Percentiles rank a stretch among this genome's conserved stretches.
phyloP scores from a whole-genome alignment of 495 filamentous ascomycete genomes.

The Penicillium soppii region DNA sequence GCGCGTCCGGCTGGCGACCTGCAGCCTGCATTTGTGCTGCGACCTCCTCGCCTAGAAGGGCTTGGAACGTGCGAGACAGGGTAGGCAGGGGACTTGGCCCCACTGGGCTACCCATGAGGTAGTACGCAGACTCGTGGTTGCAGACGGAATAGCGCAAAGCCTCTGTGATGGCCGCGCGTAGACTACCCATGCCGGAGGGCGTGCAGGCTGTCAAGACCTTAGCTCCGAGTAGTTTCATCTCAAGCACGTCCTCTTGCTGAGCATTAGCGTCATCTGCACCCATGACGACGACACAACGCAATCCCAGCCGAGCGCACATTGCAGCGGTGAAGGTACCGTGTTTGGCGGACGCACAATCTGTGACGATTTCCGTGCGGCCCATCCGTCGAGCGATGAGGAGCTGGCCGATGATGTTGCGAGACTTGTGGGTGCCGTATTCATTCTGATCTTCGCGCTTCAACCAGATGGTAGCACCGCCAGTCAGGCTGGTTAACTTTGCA shows the following conservation, averaged over 20 bases:
- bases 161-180: conserved; percentile 35
- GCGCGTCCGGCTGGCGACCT: conserved; percentile 26
- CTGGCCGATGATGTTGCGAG: conserved; percentile 35
- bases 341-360: conserved; percentile 33
- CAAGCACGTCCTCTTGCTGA: conserved; percentile 27
- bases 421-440: conserved; percentile 30
- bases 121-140: conserved; percentile 31
- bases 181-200: conserved; percentile 27
- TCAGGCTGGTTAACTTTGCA: conserved; percentile 22
- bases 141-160: conserved; percentile 32
- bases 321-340: conserved; percentile 33
- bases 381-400: conserved; percentile 31
- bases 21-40: conserved; percentile 23
- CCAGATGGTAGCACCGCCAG: conserved; percentile 33
- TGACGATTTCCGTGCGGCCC: conserved; percentile 30
- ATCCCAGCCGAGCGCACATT: conserved; percentile 30
- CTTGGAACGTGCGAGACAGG: conserved; percentile 34
- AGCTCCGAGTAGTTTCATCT: conserved; percentile 33
- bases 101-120: conserved; percentile 34
- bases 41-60: conserved; percentile 34
- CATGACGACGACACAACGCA: conserved; percentile 32
- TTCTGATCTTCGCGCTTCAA: conserved; percentile 34
- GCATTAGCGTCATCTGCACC: conserved; percentile 28
- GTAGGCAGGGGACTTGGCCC: conserved; percentile 32
- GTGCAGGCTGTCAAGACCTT: conserved; percentile 27